A percentile compares a stretch with the other conserved stretches of the same genome.
These are phyloP conservation scores for Tothia fuscella DNA, from an alignment of 2,329 filamentous ascomycete genomes.

Conservation along the genomic window DNA sequence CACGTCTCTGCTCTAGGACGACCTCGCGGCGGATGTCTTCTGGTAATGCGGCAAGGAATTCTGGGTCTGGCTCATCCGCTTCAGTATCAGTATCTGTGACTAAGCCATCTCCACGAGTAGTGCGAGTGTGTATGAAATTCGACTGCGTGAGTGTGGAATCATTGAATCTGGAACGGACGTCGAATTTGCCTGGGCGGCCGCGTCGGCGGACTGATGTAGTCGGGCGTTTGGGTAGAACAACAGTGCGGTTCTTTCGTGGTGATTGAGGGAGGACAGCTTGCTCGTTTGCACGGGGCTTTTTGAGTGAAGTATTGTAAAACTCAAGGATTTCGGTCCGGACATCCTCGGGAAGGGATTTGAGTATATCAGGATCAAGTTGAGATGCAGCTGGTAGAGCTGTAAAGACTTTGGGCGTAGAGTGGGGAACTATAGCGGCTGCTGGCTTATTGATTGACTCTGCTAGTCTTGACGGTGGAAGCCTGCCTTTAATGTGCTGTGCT, in stretches of 20 bases:
- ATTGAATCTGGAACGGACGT: constrained; percentile 29
- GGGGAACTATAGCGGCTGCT: neutral
- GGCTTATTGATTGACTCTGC: neutral
- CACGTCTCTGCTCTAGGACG: constrained; percentile 56
- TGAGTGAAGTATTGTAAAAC: constrained; percentile 42
- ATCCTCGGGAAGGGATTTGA: constrained; percentile 72
- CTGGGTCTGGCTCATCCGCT: constrained; percentile 28
- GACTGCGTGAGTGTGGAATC: constrained; percentile 56
- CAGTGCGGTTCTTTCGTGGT: constrained; percentile 37
- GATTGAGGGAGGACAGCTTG: constrained; percentile 31
- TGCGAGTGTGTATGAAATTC: constrained; percentile 44
- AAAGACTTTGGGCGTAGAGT: constrained; percentile 18
- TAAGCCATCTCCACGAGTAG: neutral
- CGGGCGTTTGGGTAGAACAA: constrained; percentile 39
- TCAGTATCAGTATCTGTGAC: constrained; percentile 17
- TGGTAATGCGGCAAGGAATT: constrained; percentile 72
- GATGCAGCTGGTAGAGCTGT: constrained; percentile 49
- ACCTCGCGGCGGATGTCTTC: constrained; percentile 70
- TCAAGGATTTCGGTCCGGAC: constrained; percentile 73
- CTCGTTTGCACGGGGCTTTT: constrained; percentile 21
- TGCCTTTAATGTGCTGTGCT: constrained; percentile 24
- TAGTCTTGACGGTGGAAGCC: neutral
- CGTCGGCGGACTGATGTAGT: constrained; percentile 43
- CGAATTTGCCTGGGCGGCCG: constrained; percentile 30
- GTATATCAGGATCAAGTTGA: constrained; percentile 74